Evolutionary conservation across 2,329 filamentous ascomycete species (phyloP).

Genomic region (Fusarium coicis): DNA sequence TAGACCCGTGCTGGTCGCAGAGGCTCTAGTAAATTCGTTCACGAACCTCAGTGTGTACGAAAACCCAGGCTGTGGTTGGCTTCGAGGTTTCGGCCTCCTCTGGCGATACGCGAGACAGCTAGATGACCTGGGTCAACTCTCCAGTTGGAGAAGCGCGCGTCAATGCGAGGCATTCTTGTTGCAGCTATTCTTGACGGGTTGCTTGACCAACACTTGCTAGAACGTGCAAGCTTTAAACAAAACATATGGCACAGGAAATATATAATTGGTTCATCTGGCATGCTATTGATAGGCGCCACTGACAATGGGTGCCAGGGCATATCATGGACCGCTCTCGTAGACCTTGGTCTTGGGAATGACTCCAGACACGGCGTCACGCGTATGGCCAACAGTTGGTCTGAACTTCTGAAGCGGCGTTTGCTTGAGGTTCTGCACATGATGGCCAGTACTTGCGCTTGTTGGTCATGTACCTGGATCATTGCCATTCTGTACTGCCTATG

Average conservation of each 20-base stretch:
- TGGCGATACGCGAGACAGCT: slow-evolving; percentile 15
- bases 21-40: background rate
- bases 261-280: slow-evolving; percentile 4
- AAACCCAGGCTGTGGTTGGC: background rate
- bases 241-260: background rate
- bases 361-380: background rate
- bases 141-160: slow-evolving; percentile 33
- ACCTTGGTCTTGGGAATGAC: background rate
- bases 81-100: slow-evolving; percentile 2
- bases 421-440: background rate
- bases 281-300: slow-evolving; percentile 2
- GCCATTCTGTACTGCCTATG: background rate
- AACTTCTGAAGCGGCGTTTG: slow-evolving; percentile 4
- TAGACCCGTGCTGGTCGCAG: background rate
- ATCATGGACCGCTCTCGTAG: background rate
- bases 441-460: background rate
- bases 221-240: background rate
- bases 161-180: slow-evolving; percentile 34
- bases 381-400: background rate
- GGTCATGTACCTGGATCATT: background rate
- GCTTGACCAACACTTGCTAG: slow-evolving; percentile 1
- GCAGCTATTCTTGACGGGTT: slow-evolving; percentile 5
- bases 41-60: slow-evolving; percentile 7
- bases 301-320: background rate
- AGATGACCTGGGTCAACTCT: background rate